Conservation (phyloP, 352 stramenopile genomes). For the Globisporangium takayamanum region DNA sequence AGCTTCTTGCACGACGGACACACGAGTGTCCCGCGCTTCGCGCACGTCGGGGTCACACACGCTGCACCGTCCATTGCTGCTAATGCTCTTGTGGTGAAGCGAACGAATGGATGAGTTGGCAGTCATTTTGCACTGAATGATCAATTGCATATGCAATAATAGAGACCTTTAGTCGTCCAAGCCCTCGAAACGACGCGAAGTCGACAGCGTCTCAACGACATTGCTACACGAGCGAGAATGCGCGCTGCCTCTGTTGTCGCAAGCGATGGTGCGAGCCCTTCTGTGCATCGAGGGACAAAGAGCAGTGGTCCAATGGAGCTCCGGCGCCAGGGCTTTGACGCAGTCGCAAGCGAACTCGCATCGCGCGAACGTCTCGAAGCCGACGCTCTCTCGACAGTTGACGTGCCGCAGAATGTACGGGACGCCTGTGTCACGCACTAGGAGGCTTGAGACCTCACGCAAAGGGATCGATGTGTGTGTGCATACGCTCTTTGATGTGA, state of each 20-base stretch:
- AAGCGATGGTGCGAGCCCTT: not conserved
- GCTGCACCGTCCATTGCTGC: slow-evolving; percentile 17
- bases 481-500: no score
- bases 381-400: slow-evolving; percentile 1
- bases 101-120: no score
- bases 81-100: not conserved
- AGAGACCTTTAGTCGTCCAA: not conserved
- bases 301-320: slow-evolving; percentile 1
- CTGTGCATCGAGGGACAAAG: not conserved
- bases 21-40: slow-evolving; percentile 77
- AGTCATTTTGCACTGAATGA: no score
- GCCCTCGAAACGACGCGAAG: not conserved
- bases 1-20: slow-evolving; percentile 92
- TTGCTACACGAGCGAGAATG: not conserved
- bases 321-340: slow-evolving; percentile 9
- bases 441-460: not conserved
- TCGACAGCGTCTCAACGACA: not conserved
- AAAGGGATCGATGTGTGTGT: not conserved
- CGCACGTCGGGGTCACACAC: slow-evolving; percentile 71
- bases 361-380: slow-evolving; percentile 5
- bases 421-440: no score
- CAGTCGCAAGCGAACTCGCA: slow-evolving; percentile 6
- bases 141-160: not conserved
- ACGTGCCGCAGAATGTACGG: slow-evolving; percentile 9
- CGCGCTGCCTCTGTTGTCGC: not conserved